These are phyloP conservation scores for Jackrogersella minutella DNA, from an alignment of 495 filamentous ascomycete genomes.

Conservation along the genomic window DNA sequence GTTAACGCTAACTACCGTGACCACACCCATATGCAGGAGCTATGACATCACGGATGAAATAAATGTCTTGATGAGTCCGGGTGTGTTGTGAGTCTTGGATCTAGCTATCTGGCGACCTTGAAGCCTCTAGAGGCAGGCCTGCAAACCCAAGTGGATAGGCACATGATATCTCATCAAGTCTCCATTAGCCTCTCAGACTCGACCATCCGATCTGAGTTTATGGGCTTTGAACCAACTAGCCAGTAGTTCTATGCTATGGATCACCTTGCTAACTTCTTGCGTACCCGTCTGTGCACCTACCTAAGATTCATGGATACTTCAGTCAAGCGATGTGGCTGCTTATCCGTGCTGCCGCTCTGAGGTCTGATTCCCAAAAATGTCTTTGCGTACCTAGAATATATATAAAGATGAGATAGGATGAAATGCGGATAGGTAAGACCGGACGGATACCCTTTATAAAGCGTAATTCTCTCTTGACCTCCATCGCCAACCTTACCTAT, in stretches of 20 bases:
- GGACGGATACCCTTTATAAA: neutral
- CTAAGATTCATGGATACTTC: neutral
- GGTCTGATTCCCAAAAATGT: neutral
- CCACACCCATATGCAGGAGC: neutral
- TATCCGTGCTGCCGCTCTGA: neutral
- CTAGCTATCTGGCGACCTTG: too few relatives aligned
- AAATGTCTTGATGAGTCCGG: neutral
- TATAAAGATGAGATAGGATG: neutral
- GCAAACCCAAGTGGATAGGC: neutral
- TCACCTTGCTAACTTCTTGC: neutral
- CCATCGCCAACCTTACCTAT: neutral
- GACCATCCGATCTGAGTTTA: neutral
- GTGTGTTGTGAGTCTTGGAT: neutral
- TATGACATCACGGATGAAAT: slow-evolving; percentile 5
- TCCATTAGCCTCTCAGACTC: neutral
- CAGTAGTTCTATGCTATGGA: neutral
- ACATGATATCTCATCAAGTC: neutral
- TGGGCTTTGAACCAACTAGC: neutral
- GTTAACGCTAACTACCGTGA: neutral
- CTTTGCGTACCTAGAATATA: neutral
- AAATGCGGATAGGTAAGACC: neutral
- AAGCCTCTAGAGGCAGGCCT: neutral
- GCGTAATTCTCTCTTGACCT: neutral
- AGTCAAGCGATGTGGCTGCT: neutral
- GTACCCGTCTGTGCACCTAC: neutral